Conservation (phyloP, 202 grass and related monocot genomes). For the Panicum virgatum region DNA sequence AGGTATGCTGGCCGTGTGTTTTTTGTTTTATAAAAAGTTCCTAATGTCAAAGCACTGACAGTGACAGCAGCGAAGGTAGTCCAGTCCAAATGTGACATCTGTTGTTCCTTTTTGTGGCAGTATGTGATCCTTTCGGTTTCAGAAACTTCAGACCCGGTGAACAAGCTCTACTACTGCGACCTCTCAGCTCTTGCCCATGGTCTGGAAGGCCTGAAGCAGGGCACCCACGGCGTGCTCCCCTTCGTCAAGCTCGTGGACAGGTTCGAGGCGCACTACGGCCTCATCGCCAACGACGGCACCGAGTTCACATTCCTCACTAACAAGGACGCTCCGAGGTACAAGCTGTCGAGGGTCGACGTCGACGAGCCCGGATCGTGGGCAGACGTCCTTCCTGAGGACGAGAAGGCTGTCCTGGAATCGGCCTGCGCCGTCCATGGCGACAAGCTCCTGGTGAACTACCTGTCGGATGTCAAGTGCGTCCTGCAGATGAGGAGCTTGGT, state of each 20-base stretch:
- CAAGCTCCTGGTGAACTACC: slow-evolving; percentile 76
- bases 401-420: slow-evolving; percentile 66
- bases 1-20: slow-evolving; percentile 39
- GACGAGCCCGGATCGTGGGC: slow-evolving; percentile 34
- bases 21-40: neutral
- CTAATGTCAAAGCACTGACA: neutral
- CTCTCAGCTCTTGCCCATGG: slow-evolving; percentile 49
- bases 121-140: slow-evolving; percentile 70
- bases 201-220: slow-evolving; percentile 50
- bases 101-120: slow-evolving; percentile 42
- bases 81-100: neutral
- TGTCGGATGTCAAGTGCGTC: slow-evolving; percentile 78
- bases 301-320: slow-evolving; percentile 77
- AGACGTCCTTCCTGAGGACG: slow-evolving; percentile 62
- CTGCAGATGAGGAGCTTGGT: slow-evolving; percentile 80
- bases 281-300: slow-evolving; percentile 66
- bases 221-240: slow-evolving; percentile 49
- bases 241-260: slow-evolving; percentile 80
- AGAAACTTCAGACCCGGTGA: slow-evolving; percentile 75
- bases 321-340: slow-evolving; percentile 71
- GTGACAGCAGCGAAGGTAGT: neutral
- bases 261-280: slow-evolving; percentile 62
- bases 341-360: slow-evolving; percentile 66
- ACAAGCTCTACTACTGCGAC: slow-evolving; percentile 87
- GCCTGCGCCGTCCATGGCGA: slow-evolving; percentile 61